Base-by-base conservation (phyloP, 148 eudicot genomes). In the Gaultheria prostrata region DNA sequence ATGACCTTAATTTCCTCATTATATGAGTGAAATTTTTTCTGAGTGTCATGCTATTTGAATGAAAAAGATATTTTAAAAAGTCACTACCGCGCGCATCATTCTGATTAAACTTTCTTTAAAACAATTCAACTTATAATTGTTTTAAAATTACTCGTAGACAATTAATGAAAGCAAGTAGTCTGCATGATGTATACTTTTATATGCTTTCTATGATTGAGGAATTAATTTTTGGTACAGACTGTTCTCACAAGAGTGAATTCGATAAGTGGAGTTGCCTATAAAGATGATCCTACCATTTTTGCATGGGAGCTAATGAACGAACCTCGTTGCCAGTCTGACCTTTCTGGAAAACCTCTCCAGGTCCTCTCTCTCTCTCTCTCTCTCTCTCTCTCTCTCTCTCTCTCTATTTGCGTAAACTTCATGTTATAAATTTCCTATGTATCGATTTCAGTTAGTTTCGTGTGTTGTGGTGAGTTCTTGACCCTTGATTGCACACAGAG, bases 261-360 rank as follows among this genome's bases (percentile, higher is more conserved):
- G 7, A 33, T 89, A 13, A 87, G 82, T 28, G 84, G 87, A 1
- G 77, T 85, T 24, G 87, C 85, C 3, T 89, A 89, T 50, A 85
- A 82, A 71, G 91, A 89, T 59, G 91, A 89, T 35, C 86, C 91
- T 8, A 82, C 88, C 14, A 89, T 89, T 24, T 81, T 89, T 67
- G 87, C 88, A 71, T 89, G 91, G 91, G 91, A 89, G 87, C 85
- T 89, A 6, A 89, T 89, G 83, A 89, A 89, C 54, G 89, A 89
- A 65, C 89, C 91, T 35, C 91, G 91, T 82, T 84, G 86, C 84
- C 86, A 85, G 50, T 80, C 87, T 13, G 87, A 85, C 56, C 63
- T 80, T 6, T 87, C 91, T n/a, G 91, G 86, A 77, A 85, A 49
- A 65, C 1, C 86, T 2, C 13, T 88, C 14, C 85, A 88, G 81